Percentiles rank a stretch among this genome's conserved stretches.
phyloP scores from a whole-genome alignment of 129 eudicot genomes.

The Arctium lappa region DNA sequence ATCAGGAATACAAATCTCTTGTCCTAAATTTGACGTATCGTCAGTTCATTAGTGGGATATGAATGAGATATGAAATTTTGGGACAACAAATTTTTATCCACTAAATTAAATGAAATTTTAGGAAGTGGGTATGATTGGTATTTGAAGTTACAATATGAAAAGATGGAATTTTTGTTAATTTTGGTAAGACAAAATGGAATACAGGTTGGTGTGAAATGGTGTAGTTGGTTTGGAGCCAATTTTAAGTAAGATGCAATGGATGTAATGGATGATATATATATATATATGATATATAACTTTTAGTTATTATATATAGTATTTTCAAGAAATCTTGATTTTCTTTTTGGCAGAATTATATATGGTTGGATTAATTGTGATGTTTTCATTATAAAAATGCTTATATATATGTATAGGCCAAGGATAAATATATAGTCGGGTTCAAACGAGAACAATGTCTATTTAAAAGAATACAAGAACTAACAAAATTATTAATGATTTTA shows the following conservation, averaged over 20 bases:
- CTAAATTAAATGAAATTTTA: not conserved
- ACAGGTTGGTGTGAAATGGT: constrained; percentile 30
- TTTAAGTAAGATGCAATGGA: constrained; percentile 29
- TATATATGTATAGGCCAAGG: no score
- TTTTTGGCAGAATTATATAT: not conserved
- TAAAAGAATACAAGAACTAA: no score
- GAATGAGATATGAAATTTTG: no score
- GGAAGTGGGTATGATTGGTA: constrained; percentile 19
- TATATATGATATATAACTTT: not conserved
- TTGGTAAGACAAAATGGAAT: constrained; percentile 28
- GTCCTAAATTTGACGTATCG: no score
- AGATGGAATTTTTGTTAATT: constrained; percentile 24
- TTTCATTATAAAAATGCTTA: not conserved
- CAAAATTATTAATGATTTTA: no score
- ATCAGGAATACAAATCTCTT: no score
- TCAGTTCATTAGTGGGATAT: no score
- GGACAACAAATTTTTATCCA: no score
- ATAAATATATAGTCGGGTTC: no score
- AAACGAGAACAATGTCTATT: no score
- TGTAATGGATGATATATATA: not conserved
- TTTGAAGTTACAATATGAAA: constrained; percentile 23
- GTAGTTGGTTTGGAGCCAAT: constrained; percentile 24
- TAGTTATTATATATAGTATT: not conserved
- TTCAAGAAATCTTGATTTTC: constrained; percentile 5
- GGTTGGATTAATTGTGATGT: not conserved